A percentile compares a stretch with the other conserved stretches of the same genome.
phyloP scores from a whole-genome alignment of 2,329 filamentous ascomycete genomes.

The Fusarium sterilihyphosum region DNA sequence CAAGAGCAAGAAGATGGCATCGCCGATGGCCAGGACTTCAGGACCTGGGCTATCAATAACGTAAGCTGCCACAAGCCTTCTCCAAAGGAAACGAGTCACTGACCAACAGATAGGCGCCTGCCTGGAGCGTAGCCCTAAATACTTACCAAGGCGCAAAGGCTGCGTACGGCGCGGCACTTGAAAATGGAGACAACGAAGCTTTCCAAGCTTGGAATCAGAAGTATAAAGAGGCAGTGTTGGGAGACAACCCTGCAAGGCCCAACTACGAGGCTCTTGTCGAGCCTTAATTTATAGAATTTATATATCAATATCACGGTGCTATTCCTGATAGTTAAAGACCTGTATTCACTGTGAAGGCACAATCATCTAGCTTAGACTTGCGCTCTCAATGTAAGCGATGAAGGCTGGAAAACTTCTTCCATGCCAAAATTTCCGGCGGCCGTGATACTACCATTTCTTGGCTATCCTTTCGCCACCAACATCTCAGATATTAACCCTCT shows the following conservation, averaged over 20 bases:
- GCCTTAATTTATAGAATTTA: neutral
- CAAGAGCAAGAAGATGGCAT: rapidly evolving
- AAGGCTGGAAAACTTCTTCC: too few species aligned
- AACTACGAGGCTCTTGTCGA: neutral
- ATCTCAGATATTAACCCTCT: too few species aligned
- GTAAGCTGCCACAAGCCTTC: neutral
- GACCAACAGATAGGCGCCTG: neutral
- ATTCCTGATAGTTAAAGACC: too few species aligned
- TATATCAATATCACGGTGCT: rapidly evolving
- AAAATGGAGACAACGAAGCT: neutral
- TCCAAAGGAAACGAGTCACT: rapidly evolving
- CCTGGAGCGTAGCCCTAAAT: rapidly evolving
- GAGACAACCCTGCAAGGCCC: neutral
- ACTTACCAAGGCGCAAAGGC: neutral
- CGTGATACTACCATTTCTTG: too few species aligned
- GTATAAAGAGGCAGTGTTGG: neutral
- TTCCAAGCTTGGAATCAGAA: neutral
- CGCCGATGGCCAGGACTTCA: rapidly evolving
- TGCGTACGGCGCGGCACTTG: neutral
- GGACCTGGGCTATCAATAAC: rapidly evolving
- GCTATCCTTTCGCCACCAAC: too few species aligned
- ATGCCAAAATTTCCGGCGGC: too few species aligned
- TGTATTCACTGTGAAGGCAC: too few species aligned
- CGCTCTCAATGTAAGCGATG: too few species aligned
- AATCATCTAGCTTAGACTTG: too few species aligned